Evolutionary conservation across 2,329 filamentous ascomycete species (phyloP).

Genomic region (Diplodia sapinea): DNA sequence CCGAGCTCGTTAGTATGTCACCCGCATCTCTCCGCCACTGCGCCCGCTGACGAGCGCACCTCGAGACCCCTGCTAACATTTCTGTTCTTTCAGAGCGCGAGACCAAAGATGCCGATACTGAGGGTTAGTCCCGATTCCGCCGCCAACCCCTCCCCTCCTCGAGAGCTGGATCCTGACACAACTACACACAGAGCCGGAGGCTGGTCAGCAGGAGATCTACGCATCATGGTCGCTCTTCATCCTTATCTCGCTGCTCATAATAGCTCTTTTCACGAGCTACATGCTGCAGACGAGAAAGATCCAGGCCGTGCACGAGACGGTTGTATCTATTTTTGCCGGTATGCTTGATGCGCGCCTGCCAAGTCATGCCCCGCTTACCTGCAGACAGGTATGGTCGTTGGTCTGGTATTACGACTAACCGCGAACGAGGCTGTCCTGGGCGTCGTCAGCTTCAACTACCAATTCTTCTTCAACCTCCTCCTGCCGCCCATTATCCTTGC

Average conservation of each 20-base stretch:
- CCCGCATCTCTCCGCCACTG: constrained; percentile 33
- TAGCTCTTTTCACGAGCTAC: constrained; percentile 96
- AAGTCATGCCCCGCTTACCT: constrained; percentile 33
- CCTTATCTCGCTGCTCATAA: constrained; percentile 89
- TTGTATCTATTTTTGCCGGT: constrained; percentile 97
- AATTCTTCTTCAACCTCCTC: constrained; percentile 99
- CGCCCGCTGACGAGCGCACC: constrained; percentile 32
- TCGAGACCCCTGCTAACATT: constrained; percentile 30
- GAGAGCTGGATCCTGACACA: constrained; percentile 42
- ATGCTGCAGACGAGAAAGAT: constrained; percentile 96
- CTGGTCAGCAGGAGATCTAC: constrained; percentile 89
- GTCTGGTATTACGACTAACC: constrained; percentile 81
- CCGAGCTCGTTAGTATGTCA: constrained; percentile 49
- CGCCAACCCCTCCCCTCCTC: constrained; percentile 32
- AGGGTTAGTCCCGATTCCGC: constrained; percentile 45
- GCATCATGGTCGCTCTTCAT: constrained; percentile 98
- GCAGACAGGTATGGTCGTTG: constrained; percentile 85
- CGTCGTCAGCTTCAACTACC: constrained; percentile 95
- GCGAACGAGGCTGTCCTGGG: constrained; percentile 84
- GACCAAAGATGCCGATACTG: constrained; percentile 54
- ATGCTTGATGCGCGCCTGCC: constrained; percentile 33
- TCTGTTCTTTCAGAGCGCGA: constrained; percentile 47
- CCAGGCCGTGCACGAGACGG: constrained; percentile 96
- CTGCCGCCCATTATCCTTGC: constrained; percentile 98
- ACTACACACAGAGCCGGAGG: constrained; percentile 67